Evolutionary conservation across 148 eudicot species (phyloP).

Genomic region (Cornus florida): DNA sequence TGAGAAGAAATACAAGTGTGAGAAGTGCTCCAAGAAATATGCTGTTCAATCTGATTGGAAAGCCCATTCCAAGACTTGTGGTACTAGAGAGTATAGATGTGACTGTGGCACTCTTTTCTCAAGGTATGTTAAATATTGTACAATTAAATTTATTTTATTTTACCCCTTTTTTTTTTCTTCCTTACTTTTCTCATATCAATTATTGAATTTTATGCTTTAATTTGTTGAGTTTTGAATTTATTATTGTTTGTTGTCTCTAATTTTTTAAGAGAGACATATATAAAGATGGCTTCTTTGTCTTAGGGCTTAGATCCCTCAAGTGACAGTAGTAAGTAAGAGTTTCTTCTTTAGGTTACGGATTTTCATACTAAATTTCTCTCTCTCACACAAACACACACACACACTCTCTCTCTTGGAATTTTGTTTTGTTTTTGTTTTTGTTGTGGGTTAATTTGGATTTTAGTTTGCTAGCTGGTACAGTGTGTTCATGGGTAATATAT

Average conservation of each 20-base stretch:
- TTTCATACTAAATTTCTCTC: constrained; percentile 2
- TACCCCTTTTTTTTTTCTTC: neutral
- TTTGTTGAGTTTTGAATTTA: no score
- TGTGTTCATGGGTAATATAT: neutral
- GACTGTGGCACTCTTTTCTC: constrained; percentile 59
- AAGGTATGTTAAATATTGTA: constrained; percentile 21
- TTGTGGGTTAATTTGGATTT: constrained; percentile 10
- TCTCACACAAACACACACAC: neutral
- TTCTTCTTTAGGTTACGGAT: neutral
- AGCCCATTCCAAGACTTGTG: constrained; percentile 50
- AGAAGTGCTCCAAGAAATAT: constrained; percentile 50
- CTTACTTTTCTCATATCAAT: neutral
- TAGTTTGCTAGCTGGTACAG: neutral
- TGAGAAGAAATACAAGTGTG: constrained; percentile 48
- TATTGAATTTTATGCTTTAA: neutral
- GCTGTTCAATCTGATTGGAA: constrained; percentile 59
- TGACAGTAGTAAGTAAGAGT: neutral
- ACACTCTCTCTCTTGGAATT: neutral
- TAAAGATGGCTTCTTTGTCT: constrained; percentile 6
- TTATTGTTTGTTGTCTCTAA: no score
- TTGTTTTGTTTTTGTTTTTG: constrained; percentile 9
- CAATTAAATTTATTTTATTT: no score
- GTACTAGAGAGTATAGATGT: constrained; percentile 51
- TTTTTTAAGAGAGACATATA: no score
- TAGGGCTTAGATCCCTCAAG: constrained; percentile 12